Evolutionary conservation across 2,329 filamentous ascomycete species (phyloP), one percentile per base, ranked within the genome.

Genomic region (Pestalotiopsis sp.): DNA sequence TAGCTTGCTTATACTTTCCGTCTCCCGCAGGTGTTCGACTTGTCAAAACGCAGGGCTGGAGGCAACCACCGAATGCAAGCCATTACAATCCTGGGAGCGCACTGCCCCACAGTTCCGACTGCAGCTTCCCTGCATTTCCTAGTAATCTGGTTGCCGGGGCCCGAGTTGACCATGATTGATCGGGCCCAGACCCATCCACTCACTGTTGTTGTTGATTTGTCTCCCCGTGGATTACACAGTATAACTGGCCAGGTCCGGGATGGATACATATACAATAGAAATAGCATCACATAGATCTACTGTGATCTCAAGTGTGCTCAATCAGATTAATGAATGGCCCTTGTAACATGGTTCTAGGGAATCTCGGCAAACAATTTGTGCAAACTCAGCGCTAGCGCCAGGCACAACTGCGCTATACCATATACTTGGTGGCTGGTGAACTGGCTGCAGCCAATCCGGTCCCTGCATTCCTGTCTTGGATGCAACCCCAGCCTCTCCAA

Each of bases 321-420:
- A 36, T 2, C 31, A 36, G 20, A 23, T 23, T 23, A 36, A 36
- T 36, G 1, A 36, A 9, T 9, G 31, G 45, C 14, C 45, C 45
- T 6, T 52, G 49, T 17, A 7, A 23, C 45, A 52, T n/a, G 45
- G 45, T 52, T 52, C 6, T 7, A n/a, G 45, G 25, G 13, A 27
- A 36, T 60, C 57, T 27, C 57, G 23, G 23, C 25, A 27, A 23
- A n/a, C 14, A 63, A 41, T 23, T 60, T 20, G 27, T 14, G 23
- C 31, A 13, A 6, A 25, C 11, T 45, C 41, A n/a, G 20, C 52
- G 64, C 64, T 66, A 66, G 64, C 27, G 64, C 56, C 31, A 66
- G 64, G 64, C 27, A 66, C 64, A 17, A 23, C 45, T 17, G 58
- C 52, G 27, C 52, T 57, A 60, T 45, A 62, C 64, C 56, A 20